Conservation (phyloP, 148 eudicot species). For the Vaccinium darrowii region DNA sequence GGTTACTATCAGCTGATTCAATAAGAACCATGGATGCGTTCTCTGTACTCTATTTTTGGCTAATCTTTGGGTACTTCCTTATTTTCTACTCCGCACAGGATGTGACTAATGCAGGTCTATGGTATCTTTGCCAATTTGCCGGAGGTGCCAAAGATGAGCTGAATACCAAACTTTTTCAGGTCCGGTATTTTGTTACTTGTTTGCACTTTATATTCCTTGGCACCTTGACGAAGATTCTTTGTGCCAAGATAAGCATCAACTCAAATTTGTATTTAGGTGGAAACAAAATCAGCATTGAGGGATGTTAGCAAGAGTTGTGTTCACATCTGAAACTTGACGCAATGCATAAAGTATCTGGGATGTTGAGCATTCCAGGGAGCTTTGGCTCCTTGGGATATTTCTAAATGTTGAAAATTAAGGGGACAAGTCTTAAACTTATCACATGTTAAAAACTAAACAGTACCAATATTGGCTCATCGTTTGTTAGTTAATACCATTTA, state of each 20-base stretch:
- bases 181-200: constrained; percentile 17
- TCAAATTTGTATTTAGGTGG: background rate
- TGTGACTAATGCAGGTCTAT: constrained; percentile 77
- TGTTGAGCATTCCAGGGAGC: background rate
- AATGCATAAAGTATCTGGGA: background rate
- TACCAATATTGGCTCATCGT: no score
- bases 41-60: background rate
- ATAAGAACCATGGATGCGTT: background rate
- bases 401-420: no score
- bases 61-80: background rate
- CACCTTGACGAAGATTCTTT: background rate
- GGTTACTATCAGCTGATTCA: background rate
- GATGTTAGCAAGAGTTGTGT: background rate
- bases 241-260: background rate
- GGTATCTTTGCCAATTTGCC: constrained; percentile 81
- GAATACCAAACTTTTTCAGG: constrained; percentile 53
- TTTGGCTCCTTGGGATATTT: background rate
- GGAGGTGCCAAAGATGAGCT: constrained; percentile 64
- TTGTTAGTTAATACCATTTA: no score
- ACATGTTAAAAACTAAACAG: no score
- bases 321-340: background rate
- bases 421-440: no score
- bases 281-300: background rate
- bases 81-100: constrained; percentile 44
- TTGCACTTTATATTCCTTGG: background rate